phyloP scores from a whole-genome alignment of 2,329 filamentous ascomycete genomes.

The Stagonosporopsis tanaceti region DNA sequence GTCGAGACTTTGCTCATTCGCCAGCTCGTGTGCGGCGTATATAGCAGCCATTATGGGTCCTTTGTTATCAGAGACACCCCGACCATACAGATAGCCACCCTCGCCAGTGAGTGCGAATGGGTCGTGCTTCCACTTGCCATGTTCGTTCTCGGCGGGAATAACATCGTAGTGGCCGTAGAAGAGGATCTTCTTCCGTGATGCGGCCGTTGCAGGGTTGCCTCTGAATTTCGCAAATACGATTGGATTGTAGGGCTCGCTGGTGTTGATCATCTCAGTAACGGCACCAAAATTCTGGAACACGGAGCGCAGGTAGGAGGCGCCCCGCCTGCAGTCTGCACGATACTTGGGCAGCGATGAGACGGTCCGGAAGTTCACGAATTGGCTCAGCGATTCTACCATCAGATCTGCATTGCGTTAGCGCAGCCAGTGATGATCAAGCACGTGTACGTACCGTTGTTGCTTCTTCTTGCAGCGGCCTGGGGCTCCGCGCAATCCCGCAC shows the following conservation, averaged over 20 bases:
- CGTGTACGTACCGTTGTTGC: slow-evolving; percentile 61
- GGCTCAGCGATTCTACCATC: slow-evolving; percentile 70
- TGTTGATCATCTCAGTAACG: slow-evolving; percentile 81
- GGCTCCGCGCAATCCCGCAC: slow-evolving; percentile 65
- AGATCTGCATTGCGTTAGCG: slow-evolving; percentile 58
- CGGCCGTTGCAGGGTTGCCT: slow-evolving; percentile 72
- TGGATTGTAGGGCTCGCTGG: slow-evolving; percentile 79
- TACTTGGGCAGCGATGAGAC: slow-evolving; percentile 87
- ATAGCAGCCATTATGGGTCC: slow-evolving; percentile 93
- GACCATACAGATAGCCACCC: slow-evolving; percentile 92
- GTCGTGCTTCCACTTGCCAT: slow-evolving; percentile 83
- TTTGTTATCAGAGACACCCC: slow-evolving; percentile 98
- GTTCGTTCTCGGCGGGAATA: slow-evolving; percentile 84
- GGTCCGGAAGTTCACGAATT: slow-evolving; percentile 91
- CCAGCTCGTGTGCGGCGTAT: slow-evolving; percentile 89
- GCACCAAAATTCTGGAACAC: slow-evolving; percentile 93
- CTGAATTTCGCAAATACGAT: slow-evolving; percentile 92
- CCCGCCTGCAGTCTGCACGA: slow-evolving; percentile 89
- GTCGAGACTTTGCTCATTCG: slow-evolving; percentile 81
- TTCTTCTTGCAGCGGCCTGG: slow-evolving; percentile 57
- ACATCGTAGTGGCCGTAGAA: slow-evolving; percentile 99
- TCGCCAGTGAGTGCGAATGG: slow-evolving; percentile 90
- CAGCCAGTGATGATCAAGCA: slow-evolving; percentile 7
- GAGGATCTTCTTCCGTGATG: slow-evolving; percentile 81
- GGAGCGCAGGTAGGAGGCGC: slow-evolving; percentile 87